A percentile compares a stretch with the other conserved stretches of the same genome.
Conservation (phyloP, 2,329 filamentous ascomycete genomes). For the Stachybotrys echinatus region DNA sequence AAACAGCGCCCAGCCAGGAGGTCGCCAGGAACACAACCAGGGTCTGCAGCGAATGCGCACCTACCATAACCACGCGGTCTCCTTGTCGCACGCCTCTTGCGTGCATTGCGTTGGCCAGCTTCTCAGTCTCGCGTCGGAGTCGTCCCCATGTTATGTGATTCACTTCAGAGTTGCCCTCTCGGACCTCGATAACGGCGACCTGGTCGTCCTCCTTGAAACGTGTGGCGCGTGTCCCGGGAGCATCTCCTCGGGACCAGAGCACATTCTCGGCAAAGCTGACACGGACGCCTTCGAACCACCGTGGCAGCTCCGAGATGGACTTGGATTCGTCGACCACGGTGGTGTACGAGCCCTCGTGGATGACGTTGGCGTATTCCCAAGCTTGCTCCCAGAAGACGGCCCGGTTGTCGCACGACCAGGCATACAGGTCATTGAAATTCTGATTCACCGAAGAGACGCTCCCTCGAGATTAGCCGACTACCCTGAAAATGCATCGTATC, state of each 20-base stretch:
- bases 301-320: slow-evolving; percentile 65
- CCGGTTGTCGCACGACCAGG: slow-evolving; percentile 60
- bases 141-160: slow-evolving; percentile 62
- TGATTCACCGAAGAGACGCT: too few relatives aligned
- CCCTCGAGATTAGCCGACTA: too few relatives aligned
- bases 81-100: slow-evolving; percentile 62
- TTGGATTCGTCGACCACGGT: slow-evolving; percentile 63
- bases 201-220: slow-evolving; percentile 64
- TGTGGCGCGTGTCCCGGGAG: slow-evolving; percentile 42
- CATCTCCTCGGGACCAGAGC: slow-evolving; percentile 52
- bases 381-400: slow-evolving; percentile 60
- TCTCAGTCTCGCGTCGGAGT: slow-evolving; percentile 53
- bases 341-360: slow-evolving; percentile 56
- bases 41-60: slow-evolving; percentile 70
- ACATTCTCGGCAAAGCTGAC: slow-evolving; percentile 80
- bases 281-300: slow-evolving; percentile 70
- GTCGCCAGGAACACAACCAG: slow-evolving; percentile 66
- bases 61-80: slow-evolving; percentile 71
- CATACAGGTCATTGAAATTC: slow-evolving; percentile 47
- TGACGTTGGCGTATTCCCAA: slow-evolving; percentile 54
- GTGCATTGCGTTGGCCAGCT: slow-evolving; percentile 61
- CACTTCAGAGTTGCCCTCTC: slow-evolving; percentile 57
- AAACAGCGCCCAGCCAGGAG: slow-evolving; percentile 66
- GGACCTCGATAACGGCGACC: slow-evolving; percentile 66
- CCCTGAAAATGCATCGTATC: too few relatives aligned